Conservation (phyloP, 805 yeast species). For the Schwanniomyces polymorphus region DNA sequence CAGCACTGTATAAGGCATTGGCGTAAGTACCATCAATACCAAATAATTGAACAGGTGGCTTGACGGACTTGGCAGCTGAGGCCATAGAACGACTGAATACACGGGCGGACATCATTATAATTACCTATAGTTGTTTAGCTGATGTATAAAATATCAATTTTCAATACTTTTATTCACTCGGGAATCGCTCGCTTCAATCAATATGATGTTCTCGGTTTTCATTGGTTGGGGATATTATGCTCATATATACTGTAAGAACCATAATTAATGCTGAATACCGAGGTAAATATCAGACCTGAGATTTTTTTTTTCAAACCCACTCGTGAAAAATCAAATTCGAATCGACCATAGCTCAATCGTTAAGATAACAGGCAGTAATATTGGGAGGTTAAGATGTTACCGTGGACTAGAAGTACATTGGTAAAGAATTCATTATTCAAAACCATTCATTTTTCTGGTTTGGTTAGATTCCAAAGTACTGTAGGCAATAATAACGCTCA, state of each 20-base stretch:
- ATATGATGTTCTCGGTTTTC: conserved; percentile 1
- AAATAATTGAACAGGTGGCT: conserved; percentile 90
- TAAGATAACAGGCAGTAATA: background rate
- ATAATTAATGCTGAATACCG: background rate
- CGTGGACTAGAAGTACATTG: conserved; percentile 10
- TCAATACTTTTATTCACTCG: conserved; percentile 1
- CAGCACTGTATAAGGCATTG: conserved; percentile 88
- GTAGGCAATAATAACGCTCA: background rate
- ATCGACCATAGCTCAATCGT: background rate
- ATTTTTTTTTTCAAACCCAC: background rate
- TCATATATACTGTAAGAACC: background rate
- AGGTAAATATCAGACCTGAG: background rate
- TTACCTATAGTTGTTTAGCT: background rate
- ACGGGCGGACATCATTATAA: conserved; percentile 54
- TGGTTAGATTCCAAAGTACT: conserved; percentile 12
- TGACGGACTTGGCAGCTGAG: conserved; percentile 61
- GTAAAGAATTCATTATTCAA: conserved; percentile 2
- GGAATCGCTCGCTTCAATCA: conserved; percentile 1
- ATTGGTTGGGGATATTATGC: conserved; percentile 2
- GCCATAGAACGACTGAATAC: conserved; percentile 72
- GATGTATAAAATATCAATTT: background rate
- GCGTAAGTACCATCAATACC: conserved; percentile 98
- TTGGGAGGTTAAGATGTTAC: conserved; percentile 5
- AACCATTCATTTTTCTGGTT: background rate
- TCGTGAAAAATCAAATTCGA: background rate